Evolutionary conservation across 108 stramenopile species (phyloP).

Genomic region (Nitzschia sp.): DNA sequence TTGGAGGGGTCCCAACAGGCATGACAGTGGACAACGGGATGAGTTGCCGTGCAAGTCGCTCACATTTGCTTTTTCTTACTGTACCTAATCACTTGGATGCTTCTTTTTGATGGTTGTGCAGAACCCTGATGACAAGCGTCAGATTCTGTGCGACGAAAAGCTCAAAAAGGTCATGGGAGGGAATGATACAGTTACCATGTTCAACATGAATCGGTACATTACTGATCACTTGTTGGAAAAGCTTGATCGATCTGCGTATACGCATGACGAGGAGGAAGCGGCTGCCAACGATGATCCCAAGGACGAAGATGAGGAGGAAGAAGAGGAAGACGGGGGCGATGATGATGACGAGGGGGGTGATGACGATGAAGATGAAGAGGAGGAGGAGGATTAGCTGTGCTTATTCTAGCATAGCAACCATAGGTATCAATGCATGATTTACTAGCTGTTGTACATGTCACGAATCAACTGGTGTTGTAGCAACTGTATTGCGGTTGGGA

Average conservation of each 20-base stretch:
- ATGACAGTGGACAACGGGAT: neutral
- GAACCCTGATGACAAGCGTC: slow-evolving; percentile 84
- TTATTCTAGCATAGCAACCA: too few relatives aligned
- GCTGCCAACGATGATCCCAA: slow-evolving; percentile 15
- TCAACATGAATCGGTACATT: slow-evolving; percentile 81
- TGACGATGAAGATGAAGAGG: neutral
- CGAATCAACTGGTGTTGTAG: too few relatives aligned
- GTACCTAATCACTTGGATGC: neutral
- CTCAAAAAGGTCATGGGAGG: slow-evolving; percentile 74
- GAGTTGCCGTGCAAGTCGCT: neutral
- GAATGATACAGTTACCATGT: slow-evolving; percentile 81
- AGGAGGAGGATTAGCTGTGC: neutral
- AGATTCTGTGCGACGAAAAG: slow-evolving; percentile 80
- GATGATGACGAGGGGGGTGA: slow-evolving; percentile 5
- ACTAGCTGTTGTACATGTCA: too few relatives aligned
- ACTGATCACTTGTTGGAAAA: slow-evolving; percentile 81
- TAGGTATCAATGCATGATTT: too few relatives aligned
- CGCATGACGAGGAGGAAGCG: slow-evolving; percentile 32
- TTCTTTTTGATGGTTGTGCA: slow-evolving; percentile 6
- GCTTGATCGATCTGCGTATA: slow-evolving; percentile 53
- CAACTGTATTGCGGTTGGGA: too few relatives aligned
- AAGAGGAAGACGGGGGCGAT: slow-evolving; percentile 8
- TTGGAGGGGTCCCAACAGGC: too few relatives aligned
- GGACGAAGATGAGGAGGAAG: slow-evolving; percentile 9
- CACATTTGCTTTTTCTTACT: neutral